phyloP scores from a whole-genome alignment of 495 filamentous ascomycete species.

The Bacidia rubella region DNA sequence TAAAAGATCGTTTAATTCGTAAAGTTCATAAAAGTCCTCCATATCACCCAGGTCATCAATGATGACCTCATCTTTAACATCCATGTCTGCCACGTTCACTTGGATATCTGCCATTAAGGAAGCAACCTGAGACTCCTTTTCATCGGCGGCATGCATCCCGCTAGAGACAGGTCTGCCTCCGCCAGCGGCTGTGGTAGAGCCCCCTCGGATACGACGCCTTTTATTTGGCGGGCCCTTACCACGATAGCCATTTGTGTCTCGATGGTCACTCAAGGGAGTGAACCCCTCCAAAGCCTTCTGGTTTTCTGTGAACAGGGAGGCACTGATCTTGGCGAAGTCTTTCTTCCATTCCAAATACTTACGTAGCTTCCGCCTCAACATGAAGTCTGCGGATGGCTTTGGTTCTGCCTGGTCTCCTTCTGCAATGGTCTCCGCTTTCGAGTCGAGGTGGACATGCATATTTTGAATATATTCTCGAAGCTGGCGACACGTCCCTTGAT shows the following conservation, averaged over 20 bases:
- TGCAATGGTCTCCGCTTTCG: constrained; percentile 11
- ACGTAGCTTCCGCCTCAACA: constrained; percentile 79
- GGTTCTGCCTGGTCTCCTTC: constrained; percentile 28
- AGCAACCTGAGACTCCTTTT: constrained; percentile 62
- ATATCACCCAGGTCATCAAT: constrained; percentile 75
- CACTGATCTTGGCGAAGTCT: constrained; percentile 72
- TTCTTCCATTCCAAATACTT: constrained; percentile 88
- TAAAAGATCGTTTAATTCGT: constrained; percentile 80
- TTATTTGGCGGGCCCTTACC: constrained; percentile 72
- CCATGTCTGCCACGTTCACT: constrained; percentile 49
- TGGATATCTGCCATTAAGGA: constrained; percentile 51
- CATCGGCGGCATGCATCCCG: constrained; percentile 64
- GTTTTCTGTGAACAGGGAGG: constrained; percentile 57
- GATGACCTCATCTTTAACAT: constrained; percentile 58
- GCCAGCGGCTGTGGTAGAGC: constrained; percentile 40
- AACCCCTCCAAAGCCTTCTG: constrained; percentile 60
- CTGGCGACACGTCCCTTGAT: constrained; percentile 76
- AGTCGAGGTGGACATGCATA: constrained; percentile 64
- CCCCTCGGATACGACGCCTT: constrained; percentile 76
- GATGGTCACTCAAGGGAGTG: constrained; percentile 17
- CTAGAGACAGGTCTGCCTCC: constrained; percentile 46
- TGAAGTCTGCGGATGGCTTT: constrained; percentile 60
- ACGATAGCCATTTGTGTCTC: constrained; percentile 31
- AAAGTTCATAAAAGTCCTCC: constrained; percentile 85
- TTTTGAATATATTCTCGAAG: constrained; percentile 81